Evolutionary conservation across 371 early-diverging fungal genomes (phyloP), one percentile per base, ranked within the genome.

Genomic region (Mucor piriformis): DNA sequence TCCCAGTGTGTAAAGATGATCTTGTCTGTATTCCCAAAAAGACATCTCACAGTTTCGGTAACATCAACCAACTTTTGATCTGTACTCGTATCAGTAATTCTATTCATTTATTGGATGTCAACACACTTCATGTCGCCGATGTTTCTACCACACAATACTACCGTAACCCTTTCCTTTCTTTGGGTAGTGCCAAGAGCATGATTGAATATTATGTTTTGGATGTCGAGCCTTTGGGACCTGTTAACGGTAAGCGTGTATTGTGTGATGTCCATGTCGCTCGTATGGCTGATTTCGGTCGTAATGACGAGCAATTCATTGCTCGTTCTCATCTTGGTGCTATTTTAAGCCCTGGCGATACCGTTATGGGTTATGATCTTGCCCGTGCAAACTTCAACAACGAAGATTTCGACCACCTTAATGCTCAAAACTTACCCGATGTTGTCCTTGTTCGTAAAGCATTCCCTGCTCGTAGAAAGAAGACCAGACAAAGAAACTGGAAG

Each of bases 1-100:
- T 92, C 27, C 99, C 99, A 15, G 81, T 99, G 38, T 98, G 99
- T 86, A 93, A 92, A 79, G 98, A 99, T 74, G 99, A 99, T 82
- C 72, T 99, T 51, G 83, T 99, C 6, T 92, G 90, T 59, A 76
- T 99, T 63, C 92, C 95, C 18, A 70, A 81, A 27, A 95, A 94
- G 72, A 54, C 94, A 15, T 94, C 98, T 46, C 87, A 91, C 58
- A 69, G 84, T 24, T 72, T 95, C 57, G 94, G 95, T 44, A 89
- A 92, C 69, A 92, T 97, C 32, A 79, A 81, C 60, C 95, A 90
- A 52, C 77, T 97, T 53, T 85, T 88, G 11, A 65, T 97, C 47
- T 92, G 93, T 80, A 82, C 86, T 35, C 90, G 93, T 61, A 88
- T 99, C 66, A 87, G 92, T 72, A 95, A 90, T 70, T 78, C 91